These are phyloP conservation scores for Ceratobasidium theobromae DNA, from an alignment of 1,284 basidiomycete species.

Conservation along the genomic window DNA sequence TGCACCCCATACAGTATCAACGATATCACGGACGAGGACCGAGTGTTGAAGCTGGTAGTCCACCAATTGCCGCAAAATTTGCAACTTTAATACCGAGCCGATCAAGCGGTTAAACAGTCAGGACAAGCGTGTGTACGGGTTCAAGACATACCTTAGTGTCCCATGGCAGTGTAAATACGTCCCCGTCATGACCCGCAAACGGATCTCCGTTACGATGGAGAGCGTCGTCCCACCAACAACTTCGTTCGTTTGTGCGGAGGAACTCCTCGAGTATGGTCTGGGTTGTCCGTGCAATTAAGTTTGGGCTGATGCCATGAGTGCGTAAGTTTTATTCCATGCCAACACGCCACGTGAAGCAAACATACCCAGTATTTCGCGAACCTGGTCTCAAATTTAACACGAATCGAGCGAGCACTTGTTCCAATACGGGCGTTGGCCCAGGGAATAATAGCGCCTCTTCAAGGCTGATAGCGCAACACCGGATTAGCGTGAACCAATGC, in stretches of 20 bases:
- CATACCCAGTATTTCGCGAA: slow-evolving; percentile 81
- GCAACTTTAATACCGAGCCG: slow-evolving; percentile 55
- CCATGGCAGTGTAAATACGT: slow-evolving; percentile 74
- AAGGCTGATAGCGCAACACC: slow-evolving; percentile 51
- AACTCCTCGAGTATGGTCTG: slow-evolving; percentile 60
- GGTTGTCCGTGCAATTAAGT: slow-evolving; percentile 30
- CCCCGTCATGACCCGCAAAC: slow-evolving; percentile 59
- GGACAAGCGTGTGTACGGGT: slow-evolving; percentile 36
- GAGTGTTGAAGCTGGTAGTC: slow-evolving; percentile 73
- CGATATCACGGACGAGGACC: slow-evolving; percentile 62
- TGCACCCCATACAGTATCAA: slow-evolving; percentile 82
- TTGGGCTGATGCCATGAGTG: slow-evolving; percentile 26
- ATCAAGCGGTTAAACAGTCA: slow-evolving; percentile 8
- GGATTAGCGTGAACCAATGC: slow-evolving; percentile 15
- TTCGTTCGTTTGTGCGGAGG: slow-evolving; percentile 61
- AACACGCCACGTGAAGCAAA: slow-evolving; percentile 36
- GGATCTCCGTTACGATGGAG: slow-evolving; percentile 66
- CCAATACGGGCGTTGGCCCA: slow-evolving; percentile 61
- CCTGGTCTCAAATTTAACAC: slow-evolving; percentile 75
- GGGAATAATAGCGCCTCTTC: slow-evolving; percentile 68
- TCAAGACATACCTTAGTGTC: slow-evolving; percentile 64
- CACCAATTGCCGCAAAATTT: slow-evolving; percentile 73
- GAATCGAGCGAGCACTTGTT: slow-evolving; percentile 68
- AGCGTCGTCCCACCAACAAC: slow-evolving; percentile 74
- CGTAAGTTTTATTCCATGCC: slow-evolving; percentile 5